Base-by-base conservation (phyloP, 2,329 filamentous ascomycete genomes). In the Penicillium hordei region DNA sequence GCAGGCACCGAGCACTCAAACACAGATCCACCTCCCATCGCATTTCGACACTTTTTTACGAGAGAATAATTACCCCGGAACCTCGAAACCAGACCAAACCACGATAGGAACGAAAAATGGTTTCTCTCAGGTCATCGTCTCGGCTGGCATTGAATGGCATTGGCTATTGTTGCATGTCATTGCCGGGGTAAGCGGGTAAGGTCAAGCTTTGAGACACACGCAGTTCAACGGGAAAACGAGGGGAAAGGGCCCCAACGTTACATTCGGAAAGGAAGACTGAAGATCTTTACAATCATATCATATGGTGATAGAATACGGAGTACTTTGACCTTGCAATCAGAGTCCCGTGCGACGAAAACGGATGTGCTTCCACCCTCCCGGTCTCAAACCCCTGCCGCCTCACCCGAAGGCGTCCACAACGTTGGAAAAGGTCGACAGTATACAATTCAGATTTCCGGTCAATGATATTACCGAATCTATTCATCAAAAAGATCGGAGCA, bases 11-110 rank as follows among this genome's bases (percentile, higher is more conserved):
- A 54, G 48, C 31, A 53, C 42, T 31, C 33, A 44, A n/a, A 27
- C 39, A 1, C 53, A 43, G 64, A 64, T 66, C 65, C 65, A 66
- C 36, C 36, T 19, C n/a, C 9, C 36, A 39, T 39, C 4, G 8
- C 9, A 9, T 21, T 10, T 39, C n/a, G n/a, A 39, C 34, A 5
- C 8, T 12, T 19, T 39, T 12, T 39, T 39, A 39, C 65, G 65
- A 66, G 65, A 67, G 60, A 64, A 45, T 57, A 66, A 66, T 65
- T 66, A 67, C 64, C 65, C 65, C 63, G 38, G 65, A 67, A 36
- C 36, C 19, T 40, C 29, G 36, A 27, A 17, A 54, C 21, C 23
- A 21, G 42, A 39, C 49, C 40, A 52, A 15, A 27, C 34, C 36
- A n/a, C 2, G 21, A 36, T 33, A 6, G 53, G 42, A 38, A 23